Base-by-base conservation (phyloP, 352 stramenopile genomes). In the Pythium plurisporium region DNA sequence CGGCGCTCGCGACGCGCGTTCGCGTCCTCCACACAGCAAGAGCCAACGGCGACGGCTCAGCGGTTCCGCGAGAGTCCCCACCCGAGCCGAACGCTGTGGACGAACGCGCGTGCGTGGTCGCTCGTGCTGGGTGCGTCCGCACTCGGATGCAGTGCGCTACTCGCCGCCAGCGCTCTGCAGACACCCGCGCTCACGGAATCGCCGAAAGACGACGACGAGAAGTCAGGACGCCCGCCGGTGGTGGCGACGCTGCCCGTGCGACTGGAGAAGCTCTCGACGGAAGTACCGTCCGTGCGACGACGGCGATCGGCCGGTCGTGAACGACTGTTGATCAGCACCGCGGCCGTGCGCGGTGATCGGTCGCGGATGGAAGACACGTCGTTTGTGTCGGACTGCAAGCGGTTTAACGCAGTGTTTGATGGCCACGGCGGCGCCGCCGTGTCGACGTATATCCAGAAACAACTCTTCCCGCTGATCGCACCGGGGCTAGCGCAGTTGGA, bases 351-450 rank as follows among this genome's bases (percentile, higher is more conserved):
- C 15, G 84, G 85, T 5, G 81, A 91, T 33, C 77, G 85, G 41
- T 58, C 76, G 4, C 80, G 79, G 29, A 95, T 95, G 85, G 82
- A 95, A 72, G 85, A 95, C 67, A 83, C 82, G 63, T 82, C 72
- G 43, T 91, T 79, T 62, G 69, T 95, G 5, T 93, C 85, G 27
- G 70, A 73, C 34, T 91, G 82, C 54, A 90, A 91, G 65, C 77
- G 85, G 15, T 93, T 93, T 43, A 64, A 79, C 5, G 86, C 84
- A 1, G 82, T 95, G 3, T 95, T 87, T 65, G 86, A 95, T 46
- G 86, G 86, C 22, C 86, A 95, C 31, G 86, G 86, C 41, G 86
- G 86, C 11, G 65, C 82, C 0, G 70, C 64, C 0, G 82, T 93
- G 17, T 76, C 86, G 20, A 58, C 88, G 38, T 87, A 88, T 63